Evolutionary conservation across 805 yeast species (phyloP).

Genomic region (Zygosaccharomyces bisporus): DNA sequence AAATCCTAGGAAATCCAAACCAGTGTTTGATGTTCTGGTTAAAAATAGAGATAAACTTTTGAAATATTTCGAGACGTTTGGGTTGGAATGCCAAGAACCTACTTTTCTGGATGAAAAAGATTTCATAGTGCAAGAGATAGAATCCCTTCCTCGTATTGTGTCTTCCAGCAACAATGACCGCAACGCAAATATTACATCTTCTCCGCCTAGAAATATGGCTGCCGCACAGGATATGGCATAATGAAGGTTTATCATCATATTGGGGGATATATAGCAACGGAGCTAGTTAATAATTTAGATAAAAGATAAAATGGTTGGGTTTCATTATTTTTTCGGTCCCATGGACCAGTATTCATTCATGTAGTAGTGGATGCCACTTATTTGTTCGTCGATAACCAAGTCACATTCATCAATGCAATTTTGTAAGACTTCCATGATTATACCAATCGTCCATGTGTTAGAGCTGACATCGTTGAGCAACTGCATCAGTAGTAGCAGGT

Average conservation of each 20-base stretch:
- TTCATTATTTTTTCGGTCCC: not conserved
- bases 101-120: slow-evolving; percentile 73
- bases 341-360: slow-evolving; percentile 40
- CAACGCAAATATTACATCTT: slow-evolving; percentile 15
- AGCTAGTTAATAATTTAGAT: slow-evolving; percentile 1
- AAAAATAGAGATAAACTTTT: slow-evolving; percentile 79
- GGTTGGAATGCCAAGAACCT: slow-evolving; percentile 54
- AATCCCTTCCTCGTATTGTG: slow-evolving; percentile 59
- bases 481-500: slow-evolving; percentile 27
- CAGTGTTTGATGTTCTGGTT: slow-evolving; percentile 72
- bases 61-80: slow-evolving; percentile 61
- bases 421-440: slow-evolving; percentile 61
- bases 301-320: not conserved
- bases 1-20: slow-evolving; percentile 83
- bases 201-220: slow-evolving; percentile 18
- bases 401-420: slow-evolving; percentile 54
- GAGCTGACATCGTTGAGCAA: slow-evolving; percentile 26
- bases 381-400: slow-evolving; percentile 62
- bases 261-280: not conserved
- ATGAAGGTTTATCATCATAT: not conserved
- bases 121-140: slow-evolving; percentile 72
- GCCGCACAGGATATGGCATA: slow-evolving; percentile 7
- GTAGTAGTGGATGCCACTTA: slow-evolving; percentile 63
- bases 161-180: slow-evolving; percentile 23
- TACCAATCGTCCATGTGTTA: slow-evolving; percentile 63